These are phyloP conservation scores for Sporobolomyces roseus DNA, from an alignment of 768 basidiomycete species.

Conservation along the genomic window DNA sequence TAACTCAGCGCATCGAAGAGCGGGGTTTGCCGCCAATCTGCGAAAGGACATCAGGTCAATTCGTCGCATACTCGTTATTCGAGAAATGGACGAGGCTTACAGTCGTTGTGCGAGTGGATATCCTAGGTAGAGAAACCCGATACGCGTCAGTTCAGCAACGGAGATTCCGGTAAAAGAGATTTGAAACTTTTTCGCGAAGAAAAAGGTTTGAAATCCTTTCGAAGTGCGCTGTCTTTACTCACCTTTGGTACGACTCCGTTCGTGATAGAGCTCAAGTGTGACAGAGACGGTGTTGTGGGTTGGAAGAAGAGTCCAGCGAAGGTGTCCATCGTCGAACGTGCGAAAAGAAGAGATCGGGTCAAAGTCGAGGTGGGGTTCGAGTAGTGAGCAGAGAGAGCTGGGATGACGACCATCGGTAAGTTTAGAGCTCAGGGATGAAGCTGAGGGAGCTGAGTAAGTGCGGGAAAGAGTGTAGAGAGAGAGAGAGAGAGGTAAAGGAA, in stretches of 20 bases:
- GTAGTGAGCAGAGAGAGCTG: too few species aligned
- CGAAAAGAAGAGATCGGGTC: background rate
- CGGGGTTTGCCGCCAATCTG: constrained; percentile 31
- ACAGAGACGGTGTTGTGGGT: background rate
- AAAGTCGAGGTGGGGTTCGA: background rate
- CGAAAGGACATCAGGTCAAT: background rate
- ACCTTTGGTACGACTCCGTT: constrained; percentile 19
- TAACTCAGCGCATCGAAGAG: constrained; percentile 16
- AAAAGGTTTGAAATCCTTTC: too few species aligned
- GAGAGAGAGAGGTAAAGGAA: background rate
- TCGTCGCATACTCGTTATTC: background rate
- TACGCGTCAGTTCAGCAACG: background rate
- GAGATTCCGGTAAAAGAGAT: too few species aligned
- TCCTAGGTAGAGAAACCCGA: constrained; percentile 4
- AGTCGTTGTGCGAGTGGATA: constrained; percentile 37
- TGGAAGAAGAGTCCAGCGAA: constrained; percentile 1
- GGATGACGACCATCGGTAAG: constrained; percentile 24
- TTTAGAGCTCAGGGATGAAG: too few species aligned
- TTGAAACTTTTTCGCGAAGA: too few species aligned
- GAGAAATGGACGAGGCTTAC: background rate
- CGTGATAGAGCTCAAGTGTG: constrained; percentile 5
- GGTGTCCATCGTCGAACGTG: constrained; percentile 3
- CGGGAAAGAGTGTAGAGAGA: background rate
- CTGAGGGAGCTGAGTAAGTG: too few species aligned
- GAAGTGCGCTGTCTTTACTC: too few species aligned